phyloP scores from a whole-genome alignment of 1,284 basidiomycete genomes.

The Phlebopus sp. region DNA sequence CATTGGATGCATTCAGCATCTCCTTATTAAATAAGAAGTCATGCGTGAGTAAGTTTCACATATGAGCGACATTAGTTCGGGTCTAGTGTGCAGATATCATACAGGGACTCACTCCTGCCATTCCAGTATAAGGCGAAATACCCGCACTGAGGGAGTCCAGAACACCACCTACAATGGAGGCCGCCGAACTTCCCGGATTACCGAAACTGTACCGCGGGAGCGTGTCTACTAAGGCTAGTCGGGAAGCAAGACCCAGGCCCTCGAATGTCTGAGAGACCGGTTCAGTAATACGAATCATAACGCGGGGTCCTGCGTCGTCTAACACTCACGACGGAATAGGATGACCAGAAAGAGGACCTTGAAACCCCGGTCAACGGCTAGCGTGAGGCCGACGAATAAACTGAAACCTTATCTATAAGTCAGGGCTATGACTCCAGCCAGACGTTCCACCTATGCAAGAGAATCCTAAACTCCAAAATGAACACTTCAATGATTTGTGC shows the following conservation, averaged over 20 bases:
- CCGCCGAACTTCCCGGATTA: constrained; percentile 74
- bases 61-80: constrained; percentile 5
- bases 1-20: constrained; percentile 69
- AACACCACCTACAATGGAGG: constrained; percentile 79
- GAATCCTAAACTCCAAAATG: constrained; percentile 90
- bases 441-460: constrained; percentile 69
- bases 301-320: neutral
- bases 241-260: constrained; percentile 86
- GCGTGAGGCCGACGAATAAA: constrained; percentile 89
- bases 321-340: constrained; percentile 78
- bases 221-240: constrained; percentile 73
- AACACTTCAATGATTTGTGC: constrained; percentile 85
- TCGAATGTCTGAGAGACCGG: constrained; percentile 69
- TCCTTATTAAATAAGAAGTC: constrained; percentile 88
- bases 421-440: neutral
- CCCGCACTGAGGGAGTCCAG: constrained; percentile 87
- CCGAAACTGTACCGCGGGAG: constrained; percentile 60
- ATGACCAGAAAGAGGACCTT: constrained; percentile 87
- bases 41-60: constrained; percentile 74
- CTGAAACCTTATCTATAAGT: constrained; percentile 34
- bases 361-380: constrained; percentile 84
- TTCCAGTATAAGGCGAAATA: constrained; percentile 87
- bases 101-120: constrained; percentile 67
- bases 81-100: neutral
- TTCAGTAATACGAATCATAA: constrained; percentile 6